Percentiles rank a stretch among this genome's conserved stretches.
Conservation (phyloP, 164 flowering plant genomes). For the Liriodendron chinense region DNA sequence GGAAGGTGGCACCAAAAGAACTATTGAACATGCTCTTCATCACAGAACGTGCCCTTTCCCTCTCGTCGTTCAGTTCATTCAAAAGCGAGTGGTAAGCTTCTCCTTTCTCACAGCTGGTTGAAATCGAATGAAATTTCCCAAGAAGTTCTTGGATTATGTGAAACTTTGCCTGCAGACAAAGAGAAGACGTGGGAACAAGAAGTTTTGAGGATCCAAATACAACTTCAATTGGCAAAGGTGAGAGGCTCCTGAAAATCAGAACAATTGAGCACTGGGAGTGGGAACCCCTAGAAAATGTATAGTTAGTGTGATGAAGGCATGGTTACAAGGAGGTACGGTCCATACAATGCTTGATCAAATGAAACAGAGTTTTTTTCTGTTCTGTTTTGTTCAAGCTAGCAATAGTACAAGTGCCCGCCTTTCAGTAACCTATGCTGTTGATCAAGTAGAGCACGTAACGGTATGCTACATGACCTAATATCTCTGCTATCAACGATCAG, state of each 20-base stretch:
- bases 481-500: too few species aligned
- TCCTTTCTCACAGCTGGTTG: conserved; percentile 30
- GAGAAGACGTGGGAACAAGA: background rate
- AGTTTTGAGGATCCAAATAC: background rate
- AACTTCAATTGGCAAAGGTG: background rate
- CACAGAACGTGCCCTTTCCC: conserved; percentile 54
- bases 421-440: too few species aligned
- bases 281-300: too few species aligned
- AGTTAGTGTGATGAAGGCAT: too few species aligned
- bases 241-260: background rate
- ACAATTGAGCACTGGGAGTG: too few species aligned
- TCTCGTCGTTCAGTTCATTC: conserved; percentile 69
- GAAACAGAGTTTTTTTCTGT: too few species aligned
- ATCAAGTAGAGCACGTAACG: too few species aligned
- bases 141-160: conserved; percentile 90
- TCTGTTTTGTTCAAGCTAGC: too few species aligned
- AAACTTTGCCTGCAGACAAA: conserved; percentile 70
- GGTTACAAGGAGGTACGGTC: too few species aligned
- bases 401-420: too few species aligned
- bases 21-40: conserved; percentile 89
- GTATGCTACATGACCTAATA: too few species aligned
- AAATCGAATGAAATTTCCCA: conserved; percentile 68
- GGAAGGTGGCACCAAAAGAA: conserved; percentile 93
- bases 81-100: conserved; percentile 53
- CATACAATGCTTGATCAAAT: too few species aligned